Evolutionary conservation across 257 asterid species (phyloP), one percentile per base, ranked within the genome.

Genomic region (Rauvolfia tetraphylla): DNA sequence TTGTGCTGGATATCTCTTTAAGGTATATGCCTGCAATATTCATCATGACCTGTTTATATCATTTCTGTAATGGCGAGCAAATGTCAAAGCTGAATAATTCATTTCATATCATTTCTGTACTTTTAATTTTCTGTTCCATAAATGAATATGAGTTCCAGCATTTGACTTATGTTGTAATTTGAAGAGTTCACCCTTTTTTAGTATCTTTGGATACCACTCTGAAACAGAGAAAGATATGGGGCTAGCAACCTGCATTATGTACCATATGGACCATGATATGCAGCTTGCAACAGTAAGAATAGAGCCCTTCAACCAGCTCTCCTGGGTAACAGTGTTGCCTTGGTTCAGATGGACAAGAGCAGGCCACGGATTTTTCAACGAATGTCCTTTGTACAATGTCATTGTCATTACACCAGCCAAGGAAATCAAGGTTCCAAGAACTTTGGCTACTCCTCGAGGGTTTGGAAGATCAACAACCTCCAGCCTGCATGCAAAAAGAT

Each of bases 1-100:
- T 80, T 89, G 96, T 44, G 92, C 93, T 62, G 96, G 96, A 82
- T 86, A 90, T 53, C 96, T 81, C 82, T 75, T 89, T 87, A 89
- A 75, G 29, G 95, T 86, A 61, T 76, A 85, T 29, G 95, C 95
- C 95, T 90, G 85, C 74, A 77, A 38, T 10, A 77, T 57, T 72
- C 25, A 15, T 72, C 39, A 51, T 2, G 39, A 12, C 3, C 46
- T 25, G 59, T 49, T 22, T 56, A 23, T 29, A 31, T 76, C 42
- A 25, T 51, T 58, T 27, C 68, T 61, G 39, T 10, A 61, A 61
- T 25, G 34, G 29, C 65, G n/a, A 58, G 62, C 11, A 11, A 25
- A 58, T 22, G 10, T 3, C 34, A 11, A n/a, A 7, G 4, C 31
- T 7, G 62, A 56, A 56, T 5, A 4, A 38, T 27, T 27, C 6